Conservation (phyloP, 1,284 basidiomycete genomes). For the Apiotrichum mycotoxinovorans region DNA sequence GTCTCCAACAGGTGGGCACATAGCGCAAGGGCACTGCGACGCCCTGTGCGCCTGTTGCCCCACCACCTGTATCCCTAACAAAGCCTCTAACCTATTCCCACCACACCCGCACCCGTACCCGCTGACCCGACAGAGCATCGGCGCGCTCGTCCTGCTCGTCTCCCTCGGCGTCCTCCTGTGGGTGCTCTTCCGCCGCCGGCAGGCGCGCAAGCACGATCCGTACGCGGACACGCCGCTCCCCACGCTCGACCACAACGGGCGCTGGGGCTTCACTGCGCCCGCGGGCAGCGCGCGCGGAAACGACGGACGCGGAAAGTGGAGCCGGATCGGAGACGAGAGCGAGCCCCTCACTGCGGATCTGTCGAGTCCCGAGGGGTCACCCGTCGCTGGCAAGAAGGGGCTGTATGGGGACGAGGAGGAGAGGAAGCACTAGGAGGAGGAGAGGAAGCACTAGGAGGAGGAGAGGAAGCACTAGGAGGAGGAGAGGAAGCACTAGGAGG, state of each 20-base stretch:
- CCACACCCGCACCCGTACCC: too few relatives aligned
- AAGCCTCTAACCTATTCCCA: too few relatives aligned
- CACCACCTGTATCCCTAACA: neutral
- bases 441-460: conserved; percentile 1
- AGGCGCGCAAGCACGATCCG: neutral
- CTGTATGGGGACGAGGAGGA: neutral
- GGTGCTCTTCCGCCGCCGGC: neutral
- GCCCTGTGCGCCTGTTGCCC: too few relatives aligned
- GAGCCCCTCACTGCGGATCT: conserved; percentile 1
- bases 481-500: too few relatives aligned
- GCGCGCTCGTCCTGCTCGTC: neutral
- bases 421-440: too few relatives aligned
- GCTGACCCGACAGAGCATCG: neutral
- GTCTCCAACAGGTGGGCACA: neutral
- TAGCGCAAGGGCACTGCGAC: neutral
- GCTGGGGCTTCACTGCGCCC: neutral
- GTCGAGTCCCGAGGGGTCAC: neutral
- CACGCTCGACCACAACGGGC: neutral
- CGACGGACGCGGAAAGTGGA: neutral
- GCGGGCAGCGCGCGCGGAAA: neutral
- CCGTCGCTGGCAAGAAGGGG: neutral
- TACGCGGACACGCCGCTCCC: conserved; percentile 2
- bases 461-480: too few relatives aligned
- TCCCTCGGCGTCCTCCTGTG: neutral
- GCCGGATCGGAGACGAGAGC: neutral